Conservation (phyloP, 2,329 filamentous ascomycete species). For the Fusarium gaditjirri region DNA sequence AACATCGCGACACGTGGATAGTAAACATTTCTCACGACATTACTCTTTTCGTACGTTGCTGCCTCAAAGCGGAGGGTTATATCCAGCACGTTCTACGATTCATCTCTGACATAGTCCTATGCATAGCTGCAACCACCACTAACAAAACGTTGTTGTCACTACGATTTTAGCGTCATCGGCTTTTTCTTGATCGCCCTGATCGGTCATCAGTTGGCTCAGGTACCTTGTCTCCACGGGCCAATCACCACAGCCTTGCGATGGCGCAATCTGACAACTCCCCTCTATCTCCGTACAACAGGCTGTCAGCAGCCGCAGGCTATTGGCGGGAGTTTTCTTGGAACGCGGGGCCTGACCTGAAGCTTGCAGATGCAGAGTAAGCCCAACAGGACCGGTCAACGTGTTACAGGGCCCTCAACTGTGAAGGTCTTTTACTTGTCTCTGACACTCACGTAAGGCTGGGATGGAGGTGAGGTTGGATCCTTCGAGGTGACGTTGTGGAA, state of each 20-base stretch:
- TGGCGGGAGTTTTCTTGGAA: neutral
- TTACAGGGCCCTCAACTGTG: neutral
- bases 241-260: neutral
- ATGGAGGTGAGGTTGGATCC: neutral
- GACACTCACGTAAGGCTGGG: slow-evolving; percentile 1
- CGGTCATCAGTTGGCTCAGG: neutral
- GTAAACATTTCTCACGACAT: neutral
- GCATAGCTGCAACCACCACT: neutral
- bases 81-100: neutral
- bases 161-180: neutral
- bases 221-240: neutral
- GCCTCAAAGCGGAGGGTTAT: neutral
- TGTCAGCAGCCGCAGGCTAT: neutral
- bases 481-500: neutral
- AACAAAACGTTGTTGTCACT: neutral
- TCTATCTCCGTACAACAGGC: neutral
- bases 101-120: neutral
- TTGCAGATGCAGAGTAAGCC: slow-evolving; percentile 13
- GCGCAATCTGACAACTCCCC: neutral
- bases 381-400: slow-evolving; percentile 15
- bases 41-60: neutral
- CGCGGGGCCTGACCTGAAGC: slow-evolving; percentile 7
- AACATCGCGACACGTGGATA: neutral
- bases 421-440: neutral
- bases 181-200: neutral